Evolutionary conservation across 148 eudicot species (phyloP).

Genomic region (Chenopodium album): DNA sequence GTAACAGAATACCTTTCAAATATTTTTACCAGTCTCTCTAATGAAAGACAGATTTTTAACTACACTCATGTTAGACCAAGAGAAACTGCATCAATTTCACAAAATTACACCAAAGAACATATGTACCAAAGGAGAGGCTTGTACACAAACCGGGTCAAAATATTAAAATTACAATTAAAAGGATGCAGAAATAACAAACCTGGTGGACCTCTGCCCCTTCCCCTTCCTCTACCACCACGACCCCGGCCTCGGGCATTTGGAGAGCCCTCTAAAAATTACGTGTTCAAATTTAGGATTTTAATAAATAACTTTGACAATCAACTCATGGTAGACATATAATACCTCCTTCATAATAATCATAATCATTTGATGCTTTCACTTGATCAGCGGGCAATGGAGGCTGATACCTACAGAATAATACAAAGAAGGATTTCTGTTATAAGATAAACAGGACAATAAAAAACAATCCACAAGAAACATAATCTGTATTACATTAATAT

Average conservation of each 20-base stretch:
- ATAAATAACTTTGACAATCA: neutral
- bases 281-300: slow-evolving; percentile 13
- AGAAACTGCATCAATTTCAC: neutral
- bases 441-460: neutral
- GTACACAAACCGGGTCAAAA: too few relatives aligned
- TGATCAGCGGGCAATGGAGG: slow-evolving; percentile 92
- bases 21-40: neutral
- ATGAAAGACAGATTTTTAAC: neutral
- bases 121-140: neutral
- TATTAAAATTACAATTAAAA: neutral
- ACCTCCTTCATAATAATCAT: slow-evolving; percentile 90
- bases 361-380: slow-evolving; percentile 65
- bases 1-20: neutral
- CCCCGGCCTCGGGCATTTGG: slow-evolving; percentile 81
- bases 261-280: slow-evolving; percentile 59
- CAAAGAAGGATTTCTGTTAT: neutral
- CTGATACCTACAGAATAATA: slow-evolving; percentile 61
- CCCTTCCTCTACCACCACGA: slow-evolving; percentile 92
- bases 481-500: neutral
- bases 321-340: neutral
- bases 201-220: slow-evolving; percentile 52
- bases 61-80: too few relatives aligned
- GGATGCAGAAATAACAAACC: slow-evolving; percentile 17
- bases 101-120: neutral
- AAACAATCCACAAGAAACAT: neutral